A percentile compares a stretch with the other conserved stretches of the same genome.
Conservation (phyloP, 441 rosid species). For the Flueggea neowawraea region DNA sequence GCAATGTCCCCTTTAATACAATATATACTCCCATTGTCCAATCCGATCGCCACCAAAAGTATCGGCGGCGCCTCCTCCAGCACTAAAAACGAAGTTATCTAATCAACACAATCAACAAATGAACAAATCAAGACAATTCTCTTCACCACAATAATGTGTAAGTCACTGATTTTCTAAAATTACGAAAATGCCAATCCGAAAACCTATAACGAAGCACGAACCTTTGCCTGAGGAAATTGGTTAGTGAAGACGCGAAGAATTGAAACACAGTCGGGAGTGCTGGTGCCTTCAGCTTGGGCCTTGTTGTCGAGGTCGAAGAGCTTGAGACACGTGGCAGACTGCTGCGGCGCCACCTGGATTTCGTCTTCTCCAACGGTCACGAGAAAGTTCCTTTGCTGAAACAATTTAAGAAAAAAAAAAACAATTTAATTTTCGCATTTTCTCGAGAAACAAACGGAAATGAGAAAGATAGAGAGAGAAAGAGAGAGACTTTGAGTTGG, state of each 20-base stretch:
- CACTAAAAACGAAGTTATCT: conserved; percentile 92
- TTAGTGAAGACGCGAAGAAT: conserved; percentile 84
- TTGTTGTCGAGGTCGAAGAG: conserved; percentile 91
- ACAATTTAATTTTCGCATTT: background rate
- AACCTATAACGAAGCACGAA: conserved; percentile 12
- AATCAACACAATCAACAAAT: too few relatives aligned
- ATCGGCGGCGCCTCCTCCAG: conserved; percentile 97
- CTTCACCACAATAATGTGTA: too few relatives aligned
- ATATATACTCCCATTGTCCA: conserved; percentile 81
- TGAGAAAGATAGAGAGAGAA: background rate
- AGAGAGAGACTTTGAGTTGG: conserved; percentile 70
- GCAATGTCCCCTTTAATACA: conserved; percentile 98
- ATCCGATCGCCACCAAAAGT: conserved; percentile 83
- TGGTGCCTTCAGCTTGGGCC: conserved; percentile 70
- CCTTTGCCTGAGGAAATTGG: conserved; percentile 96
- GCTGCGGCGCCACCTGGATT: conserved; percentile 61
- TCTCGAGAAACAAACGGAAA: background rate
- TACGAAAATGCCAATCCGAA: background rate
- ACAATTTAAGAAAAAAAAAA: conserved; percentile 1
- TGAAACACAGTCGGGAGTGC: conserved; percentile 87
- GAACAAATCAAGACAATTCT: too few relatives aligned
- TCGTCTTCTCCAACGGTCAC: conserved; percentile 95
- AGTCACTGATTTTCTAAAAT: too few relatives aligned
- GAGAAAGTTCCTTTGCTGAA: conserved; percentile 90
- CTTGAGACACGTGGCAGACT: conserved; percentile 83